These are phyloP conservation scores for Myriosclerotinia scirpicola DNA, from an alignment of 2,329 filamentous ascomycete species.

Conservation along the genomic window DNA sequence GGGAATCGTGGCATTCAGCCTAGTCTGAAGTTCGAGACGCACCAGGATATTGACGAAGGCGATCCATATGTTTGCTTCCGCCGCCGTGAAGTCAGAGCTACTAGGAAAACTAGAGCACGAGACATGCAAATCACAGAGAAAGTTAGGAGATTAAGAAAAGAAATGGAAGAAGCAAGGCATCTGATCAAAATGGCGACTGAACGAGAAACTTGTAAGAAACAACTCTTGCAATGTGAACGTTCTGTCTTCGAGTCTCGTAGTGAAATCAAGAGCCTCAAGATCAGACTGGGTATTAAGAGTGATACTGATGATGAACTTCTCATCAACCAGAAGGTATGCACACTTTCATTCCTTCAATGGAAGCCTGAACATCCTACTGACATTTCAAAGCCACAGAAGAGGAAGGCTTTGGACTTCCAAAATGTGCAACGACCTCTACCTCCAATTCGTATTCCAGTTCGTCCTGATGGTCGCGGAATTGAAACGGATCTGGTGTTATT, in stretches of 20 bases:
- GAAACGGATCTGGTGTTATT: slow-evolving; percentile 79
- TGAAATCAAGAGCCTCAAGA: slow-evolving; percentile 83
- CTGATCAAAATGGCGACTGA: slow-evolving; percentile 75
- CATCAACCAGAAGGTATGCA: slow-evolving; percentile 84
- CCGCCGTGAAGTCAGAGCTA: slow-evolving; percentile 88
- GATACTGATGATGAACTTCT: slow-evolving; percentile 79
- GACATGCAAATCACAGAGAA: slow-evolving; percentile 95
- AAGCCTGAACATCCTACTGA: slow-evolving; percentile 18
- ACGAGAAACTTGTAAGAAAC: slow-evolving; percentile 76
- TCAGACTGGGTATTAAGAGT: slow-evolving; percentile 82
- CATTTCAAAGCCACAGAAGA: slow-evolving; percentile 62
- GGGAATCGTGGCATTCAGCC: slow-evolving; percentile 75
- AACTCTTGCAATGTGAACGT: slow-evolving; percentile 72
- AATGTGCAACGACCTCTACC: slow-evolving; percentile 59
- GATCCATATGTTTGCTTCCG: slow-evolving; percentile 99
- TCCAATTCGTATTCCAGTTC: slow-evolving; percentile 68
- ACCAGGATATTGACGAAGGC: slow-evolving; percentile 89
- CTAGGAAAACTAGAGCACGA: slow-evolving; percentile 88
- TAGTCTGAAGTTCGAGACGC: slow-evolving; percentile 87
- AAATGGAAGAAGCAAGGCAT: slow-evolving; percentile 85
- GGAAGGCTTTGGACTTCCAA: slow-evolving; percentile 60
- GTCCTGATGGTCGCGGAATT: slow-evolving; percentile 67
- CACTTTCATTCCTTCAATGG: slow-evolving; percentile 37
- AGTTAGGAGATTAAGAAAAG: slow-evolving; percentile 83
- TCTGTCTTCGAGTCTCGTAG: slow-evolving; percentile 80